A percentile compares a stretch with the other conserved stretches of the same genome.
These are phyloP conservation scores for Daucus carota DNA, from an alignment of 129 eudicot genomes.

Conservation along the genomic window DH1_v3.0 NC_030385.2:13145001-13145500, in stretches of 20 bases:
- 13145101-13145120: constrained; percentile 1
- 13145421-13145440: not conserved
- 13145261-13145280: not conserved
- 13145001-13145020: too few relatives aligned
- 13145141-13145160: constrained; percentile 9
- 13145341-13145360: constrained; percentile 84
- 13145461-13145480: not conserved
- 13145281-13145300: not conserved
- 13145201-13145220: constrained; percentile 61
- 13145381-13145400: constrained; percentile 66
- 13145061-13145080: constrained; percentile 7
- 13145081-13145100: constrained; percentile 10
- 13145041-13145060: constrained; percentile 70
- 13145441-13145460: not conserved
- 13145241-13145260: constrained; percentile 4
- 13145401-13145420: not conserved
- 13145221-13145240: constrained; percentile 9
- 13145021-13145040: constrained; percentile 73
- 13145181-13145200: constrained; percentile 85
- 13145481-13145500: not conserved
- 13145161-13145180: constrained; percentile 78
- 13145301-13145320: constrained; percentile 58
- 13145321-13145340: constrained; percentile 84
- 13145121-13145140: constrained; percentile 3
- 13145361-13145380: constrained; percentile 77